These are phyloP conservation scores for Pinus albicaulis DNA, from an alignment of 75 land plant species.

Conservation along the genomic window DNA sequence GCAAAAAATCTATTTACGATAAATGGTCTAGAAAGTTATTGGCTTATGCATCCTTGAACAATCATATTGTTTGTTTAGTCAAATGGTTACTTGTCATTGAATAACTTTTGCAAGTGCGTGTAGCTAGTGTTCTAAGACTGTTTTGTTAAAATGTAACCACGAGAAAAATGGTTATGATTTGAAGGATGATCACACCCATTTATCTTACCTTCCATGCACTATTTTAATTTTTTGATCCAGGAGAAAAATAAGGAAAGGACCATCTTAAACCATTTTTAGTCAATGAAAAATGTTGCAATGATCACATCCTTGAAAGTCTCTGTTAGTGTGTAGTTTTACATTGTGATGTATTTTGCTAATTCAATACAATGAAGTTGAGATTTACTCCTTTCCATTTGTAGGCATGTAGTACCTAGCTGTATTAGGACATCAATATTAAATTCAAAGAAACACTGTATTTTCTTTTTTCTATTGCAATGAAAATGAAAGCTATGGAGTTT, in stretches of 20 bases:
- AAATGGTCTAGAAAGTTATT: background rate
- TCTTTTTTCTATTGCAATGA: background rate
- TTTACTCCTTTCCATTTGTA: background rate
- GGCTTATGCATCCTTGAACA: background rate
- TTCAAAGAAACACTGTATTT: background rate
- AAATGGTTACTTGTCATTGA: background rate
- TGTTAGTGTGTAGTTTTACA: background rate
- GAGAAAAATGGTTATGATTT: background rate
- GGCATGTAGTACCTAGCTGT: background rate
- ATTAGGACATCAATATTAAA: background rate
- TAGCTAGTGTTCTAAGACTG: background rate
- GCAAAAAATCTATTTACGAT: background rate
- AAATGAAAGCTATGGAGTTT: slow-evolving; percentile 7
- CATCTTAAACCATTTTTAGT: background rate
- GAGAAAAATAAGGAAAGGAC: background rate
- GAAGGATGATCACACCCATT: background rate
- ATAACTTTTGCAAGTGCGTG: background rate
- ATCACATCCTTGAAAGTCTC: background rate
- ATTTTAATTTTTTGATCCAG: background rate
- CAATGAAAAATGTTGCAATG: background rate
- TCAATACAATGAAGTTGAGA: background rate
- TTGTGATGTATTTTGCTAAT: background rate
- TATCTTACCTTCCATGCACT: background rate
- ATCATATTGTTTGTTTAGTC: background rate
- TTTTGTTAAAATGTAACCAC: background rate